Evolutionary conservation across 169 alveolate species (phyloP), one percentile per base, ranked within the genome.

Genomic region (Plasmodium cynomolgi): DNA sequence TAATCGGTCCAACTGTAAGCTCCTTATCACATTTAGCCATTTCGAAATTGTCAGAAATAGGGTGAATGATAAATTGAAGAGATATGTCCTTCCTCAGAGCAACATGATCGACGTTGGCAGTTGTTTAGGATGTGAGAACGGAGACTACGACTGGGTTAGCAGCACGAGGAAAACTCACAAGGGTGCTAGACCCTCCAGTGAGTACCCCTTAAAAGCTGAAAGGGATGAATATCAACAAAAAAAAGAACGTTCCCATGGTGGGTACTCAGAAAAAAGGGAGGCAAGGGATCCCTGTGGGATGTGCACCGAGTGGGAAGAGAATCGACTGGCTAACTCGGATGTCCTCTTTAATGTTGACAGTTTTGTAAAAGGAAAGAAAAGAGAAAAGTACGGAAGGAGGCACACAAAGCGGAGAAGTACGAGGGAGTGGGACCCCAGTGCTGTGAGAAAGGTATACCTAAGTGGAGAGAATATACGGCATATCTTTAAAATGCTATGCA

Each of bases 21-120:
- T 47, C 39, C 58, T 84, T 20, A 44, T 84, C 26, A 72, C 50
- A n/a, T 84, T 74, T 31, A 72, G 93, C 29, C 39, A 29, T 74
- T 84, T 74, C 62, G 79, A 84, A 50, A 84, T 84, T 44, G 54
- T 41, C 34, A 72, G 58, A 72, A 84, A 84, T 44, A 44, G 41
- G 26, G 54, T 84, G 20, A 73, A 20, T 15, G 93, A 84, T 84
- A 17, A 31, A 8, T 74, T 84, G 34, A 73, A 84, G 29, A 84
- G 80, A n/a, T 73, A 31, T 33, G 56, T 73, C 58, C 23, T 47
- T 26, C 31, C 58, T 56, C 80, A 84, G 39, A 84, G 79, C 20
- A 50, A 75, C 37, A 74, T 84, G 54, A 29, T 84, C 23, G 71
- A 84, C 39, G 81, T 44, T 33, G 81, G 58, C 26, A 75, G 23